Conservation (phyloP, 2,329 filamentous ascomycete species). For the Nothophoma quercina region DNA sequence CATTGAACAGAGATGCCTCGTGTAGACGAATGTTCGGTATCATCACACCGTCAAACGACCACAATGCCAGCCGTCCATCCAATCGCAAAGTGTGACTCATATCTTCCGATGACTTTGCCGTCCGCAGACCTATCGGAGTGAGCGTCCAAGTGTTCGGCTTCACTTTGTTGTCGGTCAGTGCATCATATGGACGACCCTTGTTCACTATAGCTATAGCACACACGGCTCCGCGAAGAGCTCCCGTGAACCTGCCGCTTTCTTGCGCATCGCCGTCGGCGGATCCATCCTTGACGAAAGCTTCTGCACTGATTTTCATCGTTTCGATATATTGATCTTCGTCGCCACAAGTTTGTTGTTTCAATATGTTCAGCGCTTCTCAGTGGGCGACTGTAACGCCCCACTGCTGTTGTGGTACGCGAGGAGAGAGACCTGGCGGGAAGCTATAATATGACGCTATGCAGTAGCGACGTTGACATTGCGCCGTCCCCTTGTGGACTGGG, state of each 20-base stretch:
- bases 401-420: background rate
- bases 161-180: constrained; percentile 2
- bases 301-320: constrained; percentile 16
- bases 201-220: constrained; percentile 13
- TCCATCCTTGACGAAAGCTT: constrained; percentile 5
- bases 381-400: background rate
- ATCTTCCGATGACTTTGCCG: background rate
- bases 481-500: background rate
- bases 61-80: background rate
- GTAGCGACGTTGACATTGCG: background rate
- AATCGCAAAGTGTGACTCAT: background rate
- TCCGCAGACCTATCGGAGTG: background rate
- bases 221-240: constrained; percentile 4
- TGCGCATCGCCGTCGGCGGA: constrained; percentile 2
- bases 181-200: constrained; percentile 11
- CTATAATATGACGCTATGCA: background rate
- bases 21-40: background rate
- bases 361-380: background rate
- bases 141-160: background rate
- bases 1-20: constrained; percentile 5
- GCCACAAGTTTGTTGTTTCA: background rate
- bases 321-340: constrained; percentile 18
- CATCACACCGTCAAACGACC: background rate
- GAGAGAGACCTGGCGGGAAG: background rate
- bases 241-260: background rate